These are phyloP conservation scores for Cadophora luteo-olivacea DNA, from an alignment of 2,329 filamentous ascomycete species.

Conservation along the genomic window DNA sequence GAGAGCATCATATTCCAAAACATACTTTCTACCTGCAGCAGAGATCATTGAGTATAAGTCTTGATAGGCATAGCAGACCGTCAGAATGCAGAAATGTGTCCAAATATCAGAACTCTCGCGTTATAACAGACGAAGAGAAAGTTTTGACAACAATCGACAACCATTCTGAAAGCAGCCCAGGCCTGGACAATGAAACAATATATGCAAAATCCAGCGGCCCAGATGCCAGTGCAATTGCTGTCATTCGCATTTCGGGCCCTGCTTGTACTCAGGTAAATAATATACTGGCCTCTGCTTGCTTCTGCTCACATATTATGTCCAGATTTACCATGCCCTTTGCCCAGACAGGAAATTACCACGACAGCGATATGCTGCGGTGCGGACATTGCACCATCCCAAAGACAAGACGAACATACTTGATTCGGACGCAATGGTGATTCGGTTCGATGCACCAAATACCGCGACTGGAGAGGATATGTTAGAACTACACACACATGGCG, in stretches of 20 bases:
- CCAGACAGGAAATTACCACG: conserved; percentile 59
- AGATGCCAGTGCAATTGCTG: conserved; percentile 87
- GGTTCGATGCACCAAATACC: conserved; percentile 81
- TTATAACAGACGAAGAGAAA: background rate
- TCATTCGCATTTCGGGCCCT: conserved; percentile 85
- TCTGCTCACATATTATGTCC: conserved; percentile 55
- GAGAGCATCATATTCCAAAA: background rate
- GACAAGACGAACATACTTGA: conserved; percentile 58
- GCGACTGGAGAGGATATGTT: conserved; percentile 93
- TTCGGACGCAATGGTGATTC: conserved; percentile 70
- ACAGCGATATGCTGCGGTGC: conserved; percentile 71
- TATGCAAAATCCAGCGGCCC: conserved; percentile 90
- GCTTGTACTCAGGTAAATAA: conserved; percentile 67
- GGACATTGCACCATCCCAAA: conserved; percentile 72
- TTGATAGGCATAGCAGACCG: background rate
- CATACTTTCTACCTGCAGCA: background rate
- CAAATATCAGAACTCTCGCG: background rate
- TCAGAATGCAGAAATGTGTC: background rate
- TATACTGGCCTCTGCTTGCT: conserved; percentile 22
- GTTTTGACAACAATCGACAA: background rate
- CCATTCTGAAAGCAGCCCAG: background rate
- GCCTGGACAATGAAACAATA: conserved; percentile 63
- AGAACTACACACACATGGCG: conserved; percentile 94
- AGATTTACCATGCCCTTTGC: conserved; percentile 63
- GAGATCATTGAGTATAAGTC: background rate